Conservation (phyloP, 495 filamentous ascomycete species). For the Terfezia claveryi region DNA sequence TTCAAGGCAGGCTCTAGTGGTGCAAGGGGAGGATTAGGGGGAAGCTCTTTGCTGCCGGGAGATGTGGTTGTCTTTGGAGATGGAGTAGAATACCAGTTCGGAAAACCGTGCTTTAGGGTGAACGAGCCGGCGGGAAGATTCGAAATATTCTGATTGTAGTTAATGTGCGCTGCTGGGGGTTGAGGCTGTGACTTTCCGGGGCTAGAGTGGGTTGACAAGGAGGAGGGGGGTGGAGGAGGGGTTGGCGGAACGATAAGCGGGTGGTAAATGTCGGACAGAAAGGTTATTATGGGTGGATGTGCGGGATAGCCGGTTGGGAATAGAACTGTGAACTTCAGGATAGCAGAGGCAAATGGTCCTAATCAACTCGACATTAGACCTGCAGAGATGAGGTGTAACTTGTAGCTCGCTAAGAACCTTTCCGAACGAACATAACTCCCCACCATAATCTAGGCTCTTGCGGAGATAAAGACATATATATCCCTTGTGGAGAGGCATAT, state of each 20-base stretch:
- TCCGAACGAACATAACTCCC: constrained; percentile 74
- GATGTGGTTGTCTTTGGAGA: constrained; percentile 8
- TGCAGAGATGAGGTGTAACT: neutral
- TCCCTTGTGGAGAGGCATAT: constrained; percentile 55
- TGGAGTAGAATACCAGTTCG: constrained; percentile 46
- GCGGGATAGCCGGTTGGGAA: constrained; percentile 66
- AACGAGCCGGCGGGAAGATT: constrained; percentile 50
- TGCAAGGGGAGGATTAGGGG: constrained; percentile 3
- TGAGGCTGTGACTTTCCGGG: neutral
- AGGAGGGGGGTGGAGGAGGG: neutral
- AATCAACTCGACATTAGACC: neutral
- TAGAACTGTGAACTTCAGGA: constrained; percentile 72
- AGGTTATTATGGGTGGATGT: constrained; percentile 62
- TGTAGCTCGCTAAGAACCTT: constrained; percentile 32
- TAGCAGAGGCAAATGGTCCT: constrained; percentile 75
- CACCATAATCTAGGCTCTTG: constrained; percentile 63
- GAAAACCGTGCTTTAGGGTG: constrained; percentile 71
- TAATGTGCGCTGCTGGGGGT: neutral
- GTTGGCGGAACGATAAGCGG: constrained; percentile 76
- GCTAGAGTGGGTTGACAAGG: constrained; percentile 28
- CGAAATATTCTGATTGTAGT: constrained; percentile 11
- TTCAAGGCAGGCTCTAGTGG: neutral
- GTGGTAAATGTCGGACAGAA: constrained; percentile 82
- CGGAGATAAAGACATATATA: constrained; percentile 68
- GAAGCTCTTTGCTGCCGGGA: constrained; percentile 9